A percentile compares a stretch with the other conserved stretches of the same genome.
Conservation (phyloP, 179 eudicot genomes). For the Silene vulgaris region DNA sequence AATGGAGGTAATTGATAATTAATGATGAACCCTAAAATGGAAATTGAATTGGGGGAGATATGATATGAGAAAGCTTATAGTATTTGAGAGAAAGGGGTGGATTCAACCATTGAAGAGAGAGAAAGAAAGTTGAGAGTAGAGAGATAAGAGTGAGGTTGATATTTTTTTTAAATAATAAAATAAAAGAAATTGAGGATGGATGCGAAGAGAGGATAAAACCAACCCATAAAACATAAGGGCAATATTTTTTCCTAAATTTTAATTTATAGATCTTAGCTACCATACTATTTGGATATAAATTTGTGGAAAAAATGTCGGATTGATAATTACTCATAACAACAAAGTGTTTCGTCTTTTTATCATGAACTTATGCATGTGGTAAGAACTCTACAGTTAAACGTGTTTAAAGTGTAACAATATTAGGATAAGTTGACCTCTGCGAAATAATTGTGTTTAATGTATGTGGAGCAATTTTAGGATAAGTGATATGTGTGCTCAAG, state of each 20-base stretch:
- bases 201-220: constrained; percentile 13
- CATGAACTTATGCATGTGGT: too few species aligned
- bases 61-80: neutral
- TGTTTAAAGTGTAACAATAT: too few species aligned
- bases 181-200: constrained; percentile 4
- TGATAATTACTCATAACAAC: too few species aligned
- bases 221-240: constrained; percentile 16
- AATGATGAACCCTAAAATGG: constrained; percentile 35
- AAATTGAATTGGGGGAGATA: constrained; percentile 14
- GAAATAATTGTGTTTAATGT: too few species aligned
- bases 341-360: too few species aligned
- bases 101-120: neutral
- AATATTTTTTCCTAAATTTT: neutral
- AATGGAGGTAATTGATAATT: constrained; percentile 19
- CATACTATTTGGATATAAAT: constrained; percentile 18
- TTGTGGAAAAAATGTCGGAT: neutral
- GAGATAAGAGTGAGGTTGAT: constrained; percentile 9
- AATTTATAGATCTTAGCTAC: neutral
- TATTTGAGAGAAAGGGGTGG: constrained; percentile 15
- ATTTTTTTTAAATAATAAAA: neutral
- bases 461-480: too few species aligned
- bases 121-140: neutral
- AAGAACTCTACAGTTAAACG: too few species aligned
- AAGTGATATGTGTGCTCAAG: neutral
- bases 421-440: too few species aligned